A percentile compares a stretch with the other conserved stretches of the same genome.
These are phyloP conservation scores for Bromus sterilis DNA, from an alignment of 176 grass and related monocot species.

Conservation along the genomic window DNA sequence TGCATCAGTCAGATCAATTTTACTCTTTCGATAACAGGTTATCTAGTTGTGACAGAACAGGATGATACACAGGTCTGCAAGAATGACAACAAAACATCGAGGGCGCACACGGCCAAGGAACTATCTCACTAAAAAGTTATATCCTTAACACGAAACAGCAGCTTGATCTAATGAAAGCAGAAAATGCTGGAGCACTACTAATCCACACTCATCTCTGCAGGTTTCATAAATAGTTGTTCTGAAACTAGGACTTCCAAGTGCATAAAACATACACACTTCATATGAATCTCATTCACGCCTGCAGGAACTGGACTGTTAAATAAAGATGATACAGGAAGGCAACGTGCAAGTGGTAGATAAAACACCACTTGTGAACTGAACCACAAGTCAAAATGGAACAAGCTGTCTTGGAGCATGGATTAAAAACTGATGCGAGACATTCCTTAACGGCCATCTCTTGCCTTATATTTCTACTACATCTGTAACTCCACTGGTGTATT, in stretches of 20 bases:
- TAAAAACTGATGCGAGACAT: background rate
- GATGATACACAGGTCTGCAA: background rate
- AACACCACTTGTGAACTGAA: slow-evolving; percentile 16
- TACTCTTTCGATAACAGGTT: background rate
- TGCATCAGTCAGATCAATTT: background rate
- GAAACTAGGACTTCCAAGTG: background rate
- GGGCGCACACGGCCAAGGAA: background rate
- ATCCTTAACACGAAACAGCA: background rate
- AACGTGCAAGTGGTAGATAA: background rate
- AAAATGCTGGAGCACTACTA: background rate
- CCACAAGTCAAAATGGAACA: background rate
- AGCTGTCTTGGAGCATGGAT: background rate
- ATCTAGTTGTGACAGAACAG: too few relatives aligned
- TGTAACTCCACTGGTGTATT: slow-evolving; percentile 17
- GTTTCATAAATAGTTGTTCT: background rate
- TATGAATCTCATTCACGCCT: background rate
- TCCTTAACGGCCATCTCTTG: background rate
- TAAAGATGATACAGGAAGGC: slow-evolving; percentile 11
- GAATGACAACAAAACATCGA: background rate
- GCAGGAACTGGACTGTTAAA: slow-evolving; percentile 1
- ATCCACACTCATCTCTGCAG: background rate
- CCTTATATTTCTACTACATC: slow-evolving; percentile 21
- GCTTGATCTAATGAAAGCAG: background rate
- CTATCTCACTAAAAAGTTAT: background rate
- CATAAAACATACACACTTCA: background rate